phyloP scores from a whole-genome alignment of 495 filamentous ascomycete species.

The Aspergillus affinis region DNA sequence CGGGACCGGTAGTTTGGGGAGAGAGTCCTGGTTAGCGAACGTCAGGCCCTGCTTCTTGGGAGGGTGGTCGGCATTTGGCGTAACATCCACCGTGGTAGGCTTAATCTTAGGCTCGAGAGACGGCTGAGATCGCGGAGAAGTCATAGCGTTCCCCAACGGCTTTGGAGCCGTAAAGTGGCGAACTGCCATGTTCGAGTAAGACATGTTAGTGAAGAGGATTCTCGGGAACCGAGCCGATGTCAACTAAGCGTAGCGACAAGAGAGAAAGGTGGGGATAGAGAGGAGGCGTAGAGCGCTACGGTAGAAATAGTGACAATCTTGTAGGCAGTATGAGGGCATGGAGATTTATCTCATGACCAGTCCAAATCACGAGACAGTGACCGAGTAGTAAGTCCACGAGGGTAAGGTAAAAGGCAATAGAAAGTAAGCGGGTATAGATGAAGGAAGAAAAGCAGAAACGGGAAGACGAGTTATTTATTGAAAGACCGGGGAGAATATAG shows the following conservation, averaged over 20 bases:
- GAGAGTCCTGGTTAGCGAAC: constrained; percentile 81
- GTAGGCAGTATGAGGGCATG: constrained; percentile 80
- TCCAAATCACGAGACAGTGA: constrained; percentile 15
- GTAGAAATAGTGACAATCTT: constrained; percentile 93
- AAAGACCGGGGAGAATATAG: constrained; percentile 7
- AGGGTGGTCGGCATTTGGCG: constrained; percentile 41
- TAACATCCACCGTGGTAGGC: constrained; percentile 15
- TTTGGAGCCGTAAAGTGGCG: constrained; percentile 63
- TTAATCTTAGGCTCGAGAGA: constrained; percentile 23
- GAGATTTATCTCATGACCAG: constrained; percentile 32
- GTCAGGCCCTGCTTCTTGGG: constrained; percentile 57
- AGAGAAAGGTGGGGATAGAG: constrained; percentile 73
- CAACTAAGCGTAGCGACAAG: constrained; percentile 67
- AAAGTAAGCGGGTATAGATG: constrained; percentile 5
- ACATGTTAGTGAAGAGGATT: constrained; percentile 48
- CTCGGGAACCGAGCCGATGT: constrained; percentile 2
- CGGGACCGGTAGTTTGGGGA: constrained; percentile 92
- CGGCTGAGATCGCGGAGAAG: constrained; percentile 21
- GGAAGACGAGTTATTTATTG: not conserved
- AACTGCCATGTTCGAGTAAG: constrained; percentile 45
- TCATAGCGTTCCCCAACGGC: constrained; percentile 54
- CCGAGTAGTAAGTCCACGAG: not conserved
- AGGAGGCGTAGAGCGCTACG: constrained; percentile 80
- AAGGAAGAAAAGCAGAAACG: not conserved
- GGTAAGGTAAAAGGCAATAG: constrained; percentile 1